Evolutionary conservation across 2,329 filamentous ascomycete species (phyloP).

Genomic region (Aspergillus spinulosporus): DNA sequence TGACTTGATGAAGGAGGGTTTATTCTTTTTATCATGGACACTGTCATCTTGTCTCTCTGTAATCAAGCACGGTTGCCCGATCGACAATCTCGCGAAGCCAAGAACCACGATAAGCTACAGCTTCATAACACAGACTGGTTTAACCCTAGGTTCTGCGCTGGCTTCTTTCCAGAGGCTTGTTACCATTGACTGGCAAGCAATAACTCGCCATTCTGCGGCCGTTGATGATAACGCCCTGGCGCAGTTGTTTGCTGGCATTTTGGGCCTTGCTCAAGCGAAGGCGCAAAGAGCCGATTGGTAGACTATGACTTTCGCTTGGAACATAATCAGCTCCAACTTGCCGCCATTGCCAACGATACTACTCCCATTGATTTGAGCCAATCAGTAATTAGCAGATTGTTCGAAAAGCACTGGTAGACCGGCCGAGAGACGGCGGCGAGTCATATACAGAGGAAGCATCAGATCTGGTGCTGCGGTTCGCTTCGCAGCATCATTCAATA

Average conservation of each 20-base stretch:
- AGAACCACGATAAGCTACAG: background rate
- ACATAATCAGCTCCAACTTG: background rate
- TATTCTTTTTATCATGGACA: no score
- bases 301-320: background rate
- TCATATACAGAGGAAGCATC: no score
- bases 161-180: no score
- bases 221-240: background rate
- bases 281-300: background rate
- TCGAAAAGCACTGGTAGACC: no score
- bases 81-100: slow-evolving; percentile 5
- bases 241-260: background rate
- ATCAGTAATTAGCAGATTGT: background rate
- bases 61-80: slow-evolving; percentile 2
- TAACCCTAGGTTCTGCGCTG: slow-evolving; percentile 1
- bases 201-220: no score
- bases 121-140: slow-evolving; percentile 5
- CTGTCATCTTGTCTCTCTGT: no score
- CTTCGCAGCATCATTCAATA: background rate
- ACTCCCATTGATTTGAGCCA: no score
- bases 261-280: background rate
- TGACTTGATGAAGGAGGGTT: no score
- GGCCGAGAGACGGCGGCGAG: no score
- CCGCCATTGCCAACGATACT: background rate
- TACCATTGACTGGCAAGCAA: no score
- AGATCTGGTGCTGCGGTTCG: background rate